Base-by-base conservation (phyloP, 345 rosid genomes). In the Rhodamnia rubescens region DNA sequence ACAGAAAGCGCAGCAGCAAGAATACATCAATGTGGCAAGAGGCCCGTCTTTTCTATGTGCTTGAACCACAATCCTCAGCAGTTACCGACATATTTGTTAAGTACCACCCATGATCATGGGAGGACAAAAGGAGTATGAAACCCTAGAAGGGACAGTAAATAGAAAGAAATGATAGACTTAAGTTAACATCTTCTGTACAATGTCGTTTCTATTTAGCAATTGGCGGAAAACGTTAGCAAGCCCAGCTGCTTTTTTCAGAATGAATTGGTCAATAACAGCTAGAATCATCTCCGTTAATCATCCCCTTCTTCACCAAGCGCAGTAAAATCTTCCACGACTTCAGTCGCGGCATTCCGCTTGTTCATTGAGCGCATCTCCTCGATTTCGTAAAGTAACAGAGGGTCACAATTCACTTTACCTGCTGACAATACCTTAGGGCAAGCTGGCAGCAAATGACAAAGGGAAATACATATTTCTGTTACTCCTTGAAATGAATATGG, bases 311-410 rank as follows among this genome's bases (percentile, higher is more conserved):
- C 89, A 29, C 88, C 88, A 42, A 85, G 85, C 42, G 78, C 93
- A 47, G 99, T 97, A 87, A 92, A 93, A 90, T 96, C 99, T 92
- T 97, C 98, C 20, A 97, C 89, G 15, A 88, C 90, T 36, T 90
- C 91, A 4, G 92, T 81, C 40, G 88, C 86, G 15, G 85, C 89
- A 85, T 88, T 74, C 86, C 92, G 90, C 86, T 88, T 93, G 78
- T 86, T 94, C 81, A 87, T 91, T 88, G 91, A 56, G n/a, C 95
- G 92, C 91, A 93, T 49, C 87, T 96, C 98, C 53, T 93, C 96
- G 11, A 97, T 95, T 86, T 97, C 98, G 57, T 88, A 81, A 53
- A 69, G 90, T 86, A 97, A 91, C 86, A 92, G 84, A 7, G 93
- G 88, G 87, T 97, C 98, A 26, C 93, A 92, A 36, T 86, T 74